These are phyloP conservation scores for Sarcomyxa edulis DNA, from an alignment of 768 basidiomycete genomes.

Conservation along the genomic window DNA sequence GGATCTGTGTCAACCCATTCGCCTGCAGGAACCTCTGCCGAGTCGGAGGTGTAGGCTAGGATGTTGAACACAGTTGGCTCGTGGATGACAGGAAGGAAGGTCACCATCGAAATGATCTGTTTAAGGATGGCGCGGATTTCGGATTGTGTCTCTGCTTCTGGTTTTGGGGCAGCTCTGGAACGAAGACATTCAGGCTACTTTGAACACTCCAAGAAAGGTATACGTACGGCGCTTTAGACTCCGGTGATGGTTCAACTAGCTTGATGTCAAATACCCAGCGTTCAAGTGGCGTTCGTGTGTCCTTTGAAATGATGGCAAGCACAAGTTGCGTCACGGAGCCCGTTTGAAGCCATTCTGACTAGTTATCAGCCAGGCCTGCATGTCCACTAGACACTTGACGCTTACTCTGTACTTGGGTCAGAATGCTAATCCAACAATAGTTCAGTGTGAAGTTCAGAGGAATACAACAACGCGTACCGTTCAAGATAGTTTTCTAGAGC, in stretches of 20 bases:
- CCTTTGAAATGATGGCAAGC: conserved; percentile 93
- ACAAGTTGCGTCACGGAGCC: conserved; percentile 93
- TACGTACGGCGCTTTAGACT: conserved; percentile 45
- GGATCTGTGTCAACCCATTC: conserved; percentile 98
- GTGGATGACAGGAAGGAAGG: conserved; percentile 92
- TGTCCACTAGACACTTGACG: conserved; percentile 1
- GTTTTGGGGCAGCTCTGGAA: conserved; percentile 52
- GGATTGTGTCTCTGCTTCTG: conserved; percentile 88
- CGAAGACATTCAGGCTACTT: conserved; percentile 4
- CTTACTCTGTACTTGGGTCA: conserved; percentile 90
- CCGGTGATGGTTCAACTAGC: conserved; percentile 60
- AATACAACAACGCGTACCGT: conserved; percentile 36
- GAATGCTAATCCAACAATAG: conserved; percentile 50
- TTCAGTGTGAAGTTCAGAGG: not conserved
- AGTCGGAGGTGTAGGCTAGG: conserved; percentile 89
- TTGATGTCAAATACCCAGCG: conserved; percentile 98
- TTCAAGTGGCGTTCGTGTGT: conserved; percentile 86
- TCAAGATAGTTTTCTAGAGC: conserved; percentile 92
- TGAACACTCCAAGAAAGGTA: conserved; percentile 3
- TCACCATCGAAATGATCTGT: conserved; percentile 96
- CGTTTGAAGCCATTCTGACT: conserved; percentile 86
- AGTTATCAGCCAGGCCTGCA: too few relatives aligned
- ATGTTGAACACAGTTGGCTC: conserved; percentile 98
- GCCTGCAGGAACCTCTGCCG: conserved; percentile 85
- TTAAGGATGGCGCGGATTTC: conserved; percentile 98